Evolutionary conservation across 768 basidiomycete species (phyloP).

Genomic region (Cyclocybe cylindracea): DNA sequence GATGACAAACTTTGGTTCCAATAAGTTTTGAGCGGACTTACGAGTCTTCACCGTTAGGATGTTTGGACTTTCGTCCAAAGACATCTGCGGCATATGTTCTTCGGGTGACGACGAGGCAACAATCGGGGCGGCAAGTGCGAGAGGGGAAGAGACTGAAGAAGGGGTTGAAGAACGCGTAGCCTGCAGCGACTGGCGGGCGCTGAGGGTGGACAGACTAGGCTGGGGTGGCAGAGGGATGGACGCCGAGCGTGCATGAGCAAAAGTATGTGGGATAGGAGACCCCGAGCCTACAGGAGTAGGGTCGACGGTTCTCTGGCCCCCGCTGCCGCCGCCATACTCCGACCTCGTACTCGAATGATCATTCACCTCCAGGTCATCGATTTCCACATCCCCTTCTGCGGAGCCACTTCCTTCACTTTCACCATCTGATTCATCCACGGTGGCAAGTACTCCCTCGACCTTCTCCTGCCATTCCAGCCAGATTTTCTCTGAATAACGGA

Average conservation of each 20-base stretch:
- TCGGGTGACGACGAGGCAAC: constrained; percentile 66
- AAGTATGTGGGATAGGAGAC: constrained; percentile 40
- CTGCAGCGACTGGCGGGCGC: constrained; percentile 51
- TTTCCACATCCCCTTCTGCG: constrained; percentile 39
- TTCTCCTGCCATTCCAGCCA: constrained; percentile 96
- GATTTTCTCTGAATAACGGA: constrained; percentile 95
- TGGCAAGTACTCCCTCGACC: constrained; percentile 67
- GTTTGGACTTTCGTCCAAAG: constrained; percentile 53
- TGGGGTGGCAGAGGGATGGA: constrained; percentile 25
- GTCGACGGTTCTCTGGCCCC: constrained; percentile 43
- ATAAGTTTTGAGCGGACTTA: constrained; percentile 65
- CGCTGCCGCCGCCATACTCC: constrained; percentile 58
- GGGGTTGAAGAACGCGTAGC: constrained; percentile 82
- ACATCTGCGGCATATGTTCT: constrained; percentile 64
- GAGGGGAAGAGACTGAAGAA: constrained; percentile 84
- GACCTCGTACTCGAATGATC: constrained; percentile 66
- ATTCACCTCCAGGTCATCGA: constrained; percentile 32
- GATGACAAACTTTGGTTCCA: constrained; percentile 64
- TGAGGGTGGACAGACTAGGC: constrained; percentile 28
- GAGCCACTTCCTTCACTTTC: constrained; percentile 43
- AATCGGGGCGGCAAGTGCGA: constrained; percentile 84
- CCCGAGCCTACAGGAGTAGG: constrained; percentile 72
- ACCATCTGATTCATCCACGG: constrained; percentile 55
- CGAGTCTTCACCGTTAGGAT: constrained; percentile 55
- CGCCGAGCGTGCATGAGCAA: constrained; percentile 31